A percentile compares a stretch with the other conserved stretches of the same genome.
Conservation (phyloP, 2,329 filamentous ascomycete genomes). For the Fusarium nodosum region DNA sequence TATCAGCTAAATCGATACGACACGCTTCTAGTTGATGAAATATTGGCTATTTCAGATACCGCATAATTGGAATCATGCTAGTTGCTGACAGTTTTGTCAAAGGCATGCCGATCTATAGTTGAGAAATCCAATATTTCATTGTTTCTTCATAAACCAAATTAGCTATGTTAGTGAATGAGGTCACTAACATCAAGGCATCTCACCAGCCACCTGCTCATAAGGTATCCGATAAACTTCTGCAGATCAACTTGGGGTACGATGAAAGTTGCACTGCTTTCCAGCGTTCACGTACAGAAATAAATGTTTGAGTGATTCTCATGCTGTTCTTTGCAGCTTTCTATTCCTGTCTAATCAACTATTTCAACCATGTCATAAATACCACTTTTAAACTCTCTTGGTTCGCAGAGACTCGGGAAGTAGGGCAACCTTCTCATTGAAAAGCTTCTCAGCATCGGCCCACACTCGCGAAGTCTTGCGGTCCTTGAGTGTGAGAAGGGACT, state of each 20-base stretch:
- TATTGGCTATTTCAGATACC: background rate
- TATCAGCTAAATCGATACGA: background rate
- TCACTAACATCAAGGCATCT: background rate
- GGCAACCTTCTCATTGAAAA: conserved; percentile 84
- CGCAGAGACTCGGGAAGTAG: conserved; percentile 44
- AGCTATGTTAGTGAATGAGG: background rate
- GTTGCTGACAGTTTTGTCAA: background rate
- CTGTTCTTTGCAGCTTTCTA: conserved; percentile 27
- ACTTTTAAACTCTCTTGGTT: conserved; percentile 45
- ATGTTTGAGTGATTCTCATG: background rate
- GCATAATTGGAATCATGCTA: background rate
- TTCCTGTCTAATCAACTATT: conserved; percentile 32
- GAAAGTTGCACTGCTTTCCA: background rate
- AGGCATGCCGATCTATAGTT: background rate
- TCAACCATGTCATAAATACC: conserved; percentile 12
- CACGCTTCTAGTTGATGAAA: background rate
- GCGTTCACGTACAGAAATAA: background rate
- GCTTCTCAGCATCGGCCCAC: conserved; percentile 87
- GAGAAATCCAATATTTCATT: background rate
- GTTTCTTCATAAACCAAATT: background rate
- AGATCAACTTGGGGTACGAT: background rate
- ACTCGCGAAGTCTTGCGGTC: conserved; percentile 79
- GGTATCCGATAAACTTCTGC: background rate
- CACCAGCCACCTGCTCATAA: background rate
- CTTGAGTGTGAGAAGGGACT: conserved; percentile 82